Base-by-base conservation (phyloP, 257 asterid species). In the Solanum dulcamara region DNA sequence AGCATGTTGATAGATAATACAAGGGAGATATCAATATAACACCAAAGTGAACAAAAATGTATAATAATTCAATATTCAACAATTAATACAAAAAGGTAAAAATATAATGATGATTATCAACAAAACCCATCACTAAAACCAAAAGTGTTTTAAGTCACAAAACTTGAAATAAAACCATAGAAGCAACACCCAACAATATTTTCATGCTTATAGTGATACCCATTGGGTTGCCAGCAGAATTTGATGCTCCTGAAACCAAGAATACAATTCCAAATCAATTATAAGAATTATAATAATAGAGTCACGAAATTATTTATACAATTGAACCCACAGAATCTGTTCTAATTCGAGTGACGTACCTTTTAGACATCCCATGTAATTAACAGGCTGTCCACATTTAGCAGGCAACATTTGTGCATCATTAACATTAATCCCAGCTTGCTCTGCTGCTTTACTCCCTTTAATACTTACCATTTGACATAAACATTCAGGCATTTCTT, bases 371-470 rank as follows among this genome's bases (percentile, higher is more conserved):
- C 98, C 98, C n/a, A 94, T 83, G 10, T 94, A 98, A 80, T 95
- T 94, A 55, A 95, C 91, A 83, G 81, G 98, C 12, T 92, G 93
- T 10, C 98, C 99, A 7, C 99, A 95, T 51, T 95, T 87, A 30
- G 92, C 98, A 0, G 98, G 99, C 83, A 95, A 84, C 15, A 92
- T 92, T 28, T 94, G 98, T 8, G 96, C 98, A 26, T 92, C 87
- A 8, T 92, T 90, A 3, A 86, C 83, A 51, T 95, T 91, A 38
- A 95, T 90, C 5, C 99, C 98, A 0, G 97, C 92, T 74, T 80
- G 90, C 68, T 93, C 91, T 0, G 99, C 99, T 28, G 87, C 92
- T 57, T 91, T 90, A 50, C 97, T 89, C 12, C 99, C 99, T 10
- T 87, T 81, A 35, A 92, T 87, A 84, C 91, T 95, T 44, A 95